phyloP scores from a whole-genome alignment of 495 filamentous ascomycete species.

The Lineolata rhizophorae region DNA sequence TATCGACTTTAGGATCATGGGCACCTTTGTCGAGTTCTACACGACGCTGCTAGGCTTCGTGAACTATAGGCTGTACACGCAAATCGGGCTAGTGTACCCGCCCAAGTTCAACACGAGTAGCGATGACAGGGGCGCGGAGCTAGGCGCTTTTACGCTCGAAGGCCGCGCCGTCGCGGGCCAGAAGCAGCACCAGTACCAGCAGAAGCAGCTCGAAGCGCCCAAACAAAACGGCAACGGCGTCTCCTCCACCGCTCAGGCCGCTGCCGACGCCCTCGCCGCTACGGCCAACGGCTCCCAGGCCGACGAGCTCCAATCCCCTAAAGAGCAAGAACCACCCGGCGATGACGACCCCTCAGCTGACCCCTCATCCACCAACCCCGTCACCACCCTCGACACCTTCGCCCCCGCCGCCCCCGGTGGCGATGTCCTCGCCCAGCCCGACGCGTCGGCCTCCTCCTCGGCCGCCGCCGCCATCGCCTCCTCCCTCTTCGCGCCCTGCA shows the following conservation, averaged over 20 bases:
- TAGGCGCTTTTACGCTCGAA: constrained; percentile 79
- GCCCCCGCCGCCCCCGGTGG: constrained; percentile 52
- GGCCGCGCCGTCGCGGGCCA: constrained; percentile 28
- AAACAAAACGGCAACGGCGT: constrained; percentile 12
- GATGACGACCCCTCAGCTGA: constrained; percentile 3
- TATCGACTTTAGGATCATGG: constrained; percentile 97
- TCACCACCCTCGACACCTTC: constrained; percentile 62
- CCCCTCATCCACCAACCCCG: no score
- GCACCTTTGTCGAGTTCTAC: constrained; percentile 96
- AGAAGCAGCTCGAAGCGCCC: not conserved
- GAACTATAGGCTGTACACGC: constrained; percentile 83
- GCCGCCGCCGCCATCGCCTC: constrained; percentile 36
- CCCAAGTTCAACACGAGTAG: constrained; percentile 76
- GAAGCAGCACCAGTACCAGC: constrained; percentile 26
- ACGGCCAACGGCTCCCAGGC: not conserved
- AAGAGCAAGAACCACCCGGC: constrained; percentile 20
- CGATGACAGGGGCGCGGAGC: constrained; percentile 73
- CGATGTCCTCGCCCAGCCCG: constrained; percentile 71
- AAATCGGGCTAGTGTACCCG: constrained; percentile 76
- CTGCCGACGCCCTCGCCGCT: constrained; percentile 16
- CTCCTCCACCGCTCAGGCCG: constrained; percentile 15
- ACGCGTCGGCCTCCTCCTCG: constrained; percentile 27
- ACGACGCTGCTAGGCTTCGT: constrained; percentile 87
- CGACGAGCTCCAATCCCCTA: constrained; percentile 10
- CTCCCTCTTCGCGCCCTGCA: constrained; percentile 64